Base-by-base conservation (phyloP, 78 protist genomes). In the Bodo saltans region DNA sequence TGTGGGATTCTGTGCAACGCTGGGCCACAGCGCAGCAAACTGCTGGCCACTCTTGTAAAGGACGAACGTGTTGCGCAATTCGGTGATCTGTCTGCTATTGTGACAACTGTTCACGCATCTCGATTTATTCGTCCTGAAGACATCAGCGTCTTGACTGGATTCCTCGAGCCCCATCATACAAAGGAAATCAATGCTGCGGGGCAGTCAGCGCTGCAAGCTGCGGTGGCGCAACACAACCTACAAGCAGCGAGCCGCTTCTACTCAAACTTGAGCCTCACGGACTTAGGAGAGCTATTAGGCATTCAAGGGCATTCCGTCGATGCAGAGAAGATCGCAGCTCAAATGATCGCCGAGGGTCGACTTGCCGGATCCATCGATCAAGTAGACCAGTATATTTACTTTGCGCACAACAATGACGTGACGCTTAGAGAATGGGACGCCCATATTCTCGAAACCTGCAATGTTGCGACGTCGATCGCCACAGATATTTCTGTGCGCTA, bases 181-280 rank as follows among this genome's bases (percentile, higher is more conserved):
- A 39, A 68, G 72, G 93, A 94, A 17, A 28, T 32, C 3, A 40
- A 73, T 37, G 88, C 87, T 0, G 97, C 95, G 75, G 96, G 95
- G 42, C 53, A 74, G 25, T 91, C 96, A 1, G 94, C 90, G 68
- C 90, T 95, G 70, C 91, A 91, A 17, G 78, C 86, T 11, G 95
- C 98, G 0, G 95, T 95, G 29, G 72, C 94, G 29, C 96, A 95
- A 68, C 98, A 95, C 83, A 95, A 95, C 87, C 78, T 95, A 30
- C 88, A 90, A 4, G 34, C 96, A 0, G 92, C 95, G 11, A 70
- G 90, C 68, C 42, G 81, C 42, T 74, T 95, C 71, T 95, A 95
- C 87, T 52, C 81, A 29, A 95, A 95, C 79, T 94, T 95, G 60
- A 39, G 90, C 33, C 90, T 95, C 72, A 87, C 60, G 12, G 96